Evolutionary conservation across 345 rosid species (phyloP).

Genomic region (Citrus trifoliata): DNA sequence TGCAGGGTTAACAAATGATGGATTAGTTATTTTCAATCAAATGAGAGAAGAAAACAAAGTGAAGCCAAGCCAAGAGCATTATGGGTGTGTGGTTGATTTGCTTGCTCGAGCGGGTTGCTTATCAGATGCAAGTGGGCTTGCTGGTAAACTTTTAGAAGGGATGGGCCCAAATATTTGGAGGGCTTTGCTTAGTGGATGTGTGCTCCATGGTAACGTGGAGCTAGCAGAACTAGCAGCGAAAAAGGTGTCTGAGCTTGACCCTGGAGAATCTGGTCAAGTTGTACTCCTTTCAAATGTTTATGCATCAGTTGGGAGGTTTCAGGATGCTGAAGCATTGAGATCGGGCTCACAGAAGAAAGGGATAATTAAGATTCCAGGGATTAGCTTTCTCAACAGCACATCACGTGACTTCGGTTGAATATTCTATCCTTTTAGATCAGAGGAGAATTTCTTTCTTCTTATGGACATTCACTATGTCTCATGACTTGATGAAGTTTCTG

Average conservation of each 20-base stretch:
- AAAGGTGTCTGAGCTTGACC: slow-evolving; percentile 23
- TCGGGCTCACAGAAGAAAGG: slow-evolving; percentile 23
- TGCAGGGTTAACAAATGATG: slow-evolving; percentile 34
- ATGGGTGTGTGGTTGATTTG: slow-evolving; percentile 39
- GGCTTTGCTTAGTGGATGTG: slow-evolving; percentile 39
- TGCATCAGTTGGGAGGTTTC: slow-evolving; percentile 45
- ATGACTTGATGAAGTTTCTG: neutral
- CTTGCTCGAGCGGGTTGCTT: slow-evolving; percentile 39
- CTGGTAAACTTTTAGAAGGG: slow-evolving; percentile 12
- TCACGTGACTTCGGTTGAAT: slow-evolving; percentile 22
- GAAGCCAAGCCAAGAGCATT: slow-evolving; percentile 34
- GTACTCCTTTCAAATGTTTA: slow-evolving; percentile 45
- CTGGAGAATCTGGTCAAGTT: slow-evolving; percentile 15
- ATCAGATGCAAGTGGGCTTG: slow-evolving; percentile 29
- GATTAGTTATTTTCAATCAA: slow-evolving; percentile 36
- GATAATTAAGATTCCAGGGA: slow-evolving; percentile 32
- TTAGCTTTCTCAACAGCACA: slow-evolving; percentile 28
- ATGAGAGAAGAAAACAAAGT: slow-evolving; percentile 30
- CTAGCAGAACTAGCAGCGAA: slow-evolving; percentile 38
- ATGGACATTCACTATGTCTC: neutral
- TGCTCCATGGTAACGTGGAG: slow-evolving; percentile 33
- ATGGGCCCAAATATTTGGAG: slow-evolving; percentile 35
- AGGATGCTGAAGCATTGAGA: slow-evolving; percentile 49
- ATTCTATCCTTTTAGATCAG: neutral
- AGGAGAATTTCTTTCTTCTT: neutral